phyloP scores from a whole-genome alignment of 2,329 filamentous ascomycete genomes.

The Aspergillus clavatus region DNA sequence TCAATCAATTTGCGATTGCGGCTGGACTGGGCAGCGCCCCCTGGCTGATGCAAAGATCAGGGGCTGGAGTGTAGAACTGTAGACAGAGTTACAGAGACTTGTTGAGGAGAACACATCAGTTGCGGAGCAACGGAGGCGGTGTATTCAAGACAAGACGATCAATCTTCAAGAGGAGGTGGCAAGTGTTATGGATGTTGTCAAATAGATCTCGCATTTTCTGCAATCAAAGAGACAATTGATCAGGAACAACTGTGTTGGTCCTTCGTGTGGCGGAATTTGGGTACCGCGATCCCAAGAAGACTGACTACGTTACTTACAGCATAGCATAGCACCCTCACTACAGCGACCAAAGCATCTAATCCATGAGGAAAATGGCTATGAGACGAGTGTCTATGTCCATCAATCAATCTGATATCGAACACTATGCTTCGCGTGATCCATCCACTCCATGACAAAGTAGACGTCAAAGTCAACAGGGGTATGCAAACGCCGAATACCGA shows the following conservation, averaged over 20 bases:
- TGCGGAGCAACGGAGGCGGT: slow-evolving; percentile 9
- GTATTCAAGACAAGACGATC: background rate
- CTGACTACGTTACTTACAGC: background rate
- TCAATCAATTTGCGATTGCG: no score
- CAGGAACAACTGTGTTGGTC: background rate
- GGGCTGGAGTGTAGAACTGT: no score
- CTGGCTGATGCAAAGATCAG: no score
- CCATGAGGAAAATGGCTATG: background rate
- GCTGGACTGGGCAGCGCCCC: no score
- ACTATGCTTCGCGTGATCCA: slow-evolving; percentile 1
- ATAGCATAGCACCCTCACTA: no score
- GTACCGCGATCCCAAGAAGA: background rate
- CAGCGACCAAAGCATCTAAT: no score
- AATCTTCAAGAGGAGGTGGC: no score
- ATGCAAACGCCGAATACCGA: slow-evolving; percentile 15
- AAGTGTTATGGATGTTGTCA: background rate
- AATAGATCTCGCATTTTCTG: no score
- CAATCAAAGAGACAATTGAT: background rate
- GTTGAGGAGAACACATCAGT: background rate
- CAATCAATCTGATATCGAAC: background rate
- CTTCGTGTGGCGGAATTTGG: background rate
- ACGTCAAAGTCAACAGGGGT: slow-evolving; percentile 6
- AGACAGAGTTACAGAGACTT: no score
- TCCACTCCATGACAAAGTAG: slow-evolving; percentile 8
- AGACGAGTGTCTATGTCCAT: background rate